These are phyloP conservation scores for Nemania sp. DNA, from an alignment of 2,329 filamentous ascomycete species.

Conservation along the genomic window DNA sequence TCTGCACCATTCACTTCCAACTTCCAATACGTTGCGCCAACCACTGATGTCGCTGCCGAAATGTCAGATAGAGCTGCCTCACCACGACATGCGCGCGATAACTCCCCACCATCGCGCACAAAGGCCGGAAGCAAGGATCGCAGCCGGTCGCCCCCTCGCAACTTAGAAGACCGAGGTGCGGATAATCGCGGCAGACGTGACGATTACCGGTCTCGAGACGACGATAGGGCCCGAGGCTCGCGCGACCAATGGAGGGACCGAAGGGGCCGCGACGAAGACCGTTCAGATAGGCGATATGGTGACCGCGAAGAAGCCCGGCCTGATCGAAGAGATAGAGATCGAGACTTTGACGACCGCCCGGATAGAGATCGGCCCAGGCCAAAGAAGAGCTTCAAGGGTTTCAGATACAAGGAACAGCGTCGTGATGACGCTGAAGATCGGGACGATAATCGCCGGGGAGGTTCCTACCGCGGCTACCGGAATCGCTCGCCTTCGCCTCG, in stretches of 20 bases:
- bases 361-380: slow-evolving; percentile 45
- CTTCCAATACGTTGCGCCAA: not conserved
- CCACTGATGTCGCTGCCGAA: not conserved
- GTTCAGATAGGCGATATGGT: slow-evolving; percentile 16
- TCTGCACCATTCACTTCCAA: slow-evolving; percentile 13
- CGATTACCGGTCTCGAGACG: slow-evolving; percentile 41
- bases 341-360: slow-evolving; percentile 29
- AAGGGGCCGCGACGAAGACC: slow-evolving; percentile 27
- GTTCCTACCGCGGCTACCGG: slow-evolving; percentile 66
- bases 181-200: slow-evolving; percentile 43
- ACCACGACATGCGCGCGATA: slow-evolving; percentile 37
- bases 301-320: slow-evolving; percentile 30
- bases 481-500: slow-evolving; percentile 56
- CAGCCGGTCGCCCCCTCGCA: slow-evolving; percentile 47
- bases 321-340: slow-evolving; percentile 34
- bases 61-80: slow-evolving; percentile 46
- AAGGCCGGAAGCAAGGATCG: slow-evolving; percentile 43
- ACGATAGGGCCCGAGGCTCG: slow-evolving; percentile 31
- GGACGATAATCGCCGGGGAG: slow-evolving; percentile 53
- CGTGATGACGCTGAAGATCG: slow-evolving; percentile 60
- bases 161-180: slow-evolving; percentile 31
- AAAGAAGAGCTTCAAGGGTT: slow-evolving; percentile 60
- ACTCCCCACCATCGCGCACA: slow-evolving; percentile 44
- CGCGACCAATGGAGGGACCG: slow-evolving; percentile 31
- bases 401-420: slow-evolving; percentile 70